Evolutionary conservation across 202 grass and related monocot species (phyloP).

Genomic region (Zizania palustris): DNA sequence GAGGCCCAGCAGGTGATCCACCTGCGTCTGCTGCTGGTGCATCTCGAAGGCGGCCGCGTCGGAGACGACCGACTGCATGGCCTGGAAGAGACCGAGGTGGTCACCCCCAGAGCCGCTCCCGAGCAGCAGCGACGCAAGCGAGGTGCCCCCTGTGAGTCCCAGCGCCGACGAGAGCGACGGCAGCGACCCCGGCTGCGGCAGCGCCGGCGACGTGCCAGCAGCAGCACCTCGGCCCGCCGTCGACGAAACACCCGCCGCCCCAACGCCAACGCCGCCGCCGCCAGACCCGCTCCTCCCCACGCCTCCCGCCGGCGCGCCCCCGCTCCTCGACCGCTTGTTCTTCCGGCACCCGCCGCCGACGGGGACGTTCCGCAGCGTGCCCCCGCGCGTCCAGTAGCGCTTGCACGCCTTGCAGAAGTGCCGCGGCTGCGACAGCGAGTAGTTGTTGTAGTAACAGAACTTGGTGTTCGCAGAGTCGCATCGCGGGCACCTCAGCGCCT

Average conservation of each 20-base stretch:
- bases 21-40: slow-evolving; percentile 54
- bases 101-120: not conserved
- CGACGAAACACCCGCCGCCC: not conserved
- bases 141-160: slow-evolving; percentile 34
- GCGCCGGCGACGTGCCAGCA: slow-evolving; percentile 29
- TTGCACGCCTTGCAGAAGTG: slow-evolving; percentile 98
- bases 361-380: slow-evolving; percentile 89
- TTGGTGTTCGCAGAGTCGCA: slow-evolving; percentile 99
- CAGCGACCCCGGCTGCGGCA: slow-evolving; percentile 19
- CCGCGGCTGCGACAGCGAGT: slow-evolving; percentile 90
- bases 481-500: slow-evolving; percentile 77
- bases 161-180: slow-evolving; percentile 43
- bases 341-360: slow-evolving; percentile 91
- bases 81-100: slow-evolving; percentile 61
- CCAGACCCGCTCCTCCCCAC: slow-evolving; percentile 4
- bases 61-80: slow-evolving; percentile 56
- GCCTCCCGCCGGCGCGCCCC: not conserved
- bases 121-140: slow-evolving; percentile 61
- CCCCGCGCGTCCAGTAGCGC: slow-evolving; percentile 94
- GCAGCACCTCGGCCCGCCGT: not conserved
- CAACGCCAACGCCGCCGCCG: not conserved
- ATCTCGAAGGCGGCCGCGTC: slow-evolving; percentile 50
- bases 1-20: slow-evolving; percentile 60
- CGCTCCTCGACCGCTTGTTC: slow-evolving; percentile 74
- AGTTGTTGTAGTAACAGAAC: slow-evolving; percentile 99